Evolutionary conservation across 2,329 filamentous ascomycete genomes (phyloP).

Genomic region (Penicillium crustosum): DNA sequence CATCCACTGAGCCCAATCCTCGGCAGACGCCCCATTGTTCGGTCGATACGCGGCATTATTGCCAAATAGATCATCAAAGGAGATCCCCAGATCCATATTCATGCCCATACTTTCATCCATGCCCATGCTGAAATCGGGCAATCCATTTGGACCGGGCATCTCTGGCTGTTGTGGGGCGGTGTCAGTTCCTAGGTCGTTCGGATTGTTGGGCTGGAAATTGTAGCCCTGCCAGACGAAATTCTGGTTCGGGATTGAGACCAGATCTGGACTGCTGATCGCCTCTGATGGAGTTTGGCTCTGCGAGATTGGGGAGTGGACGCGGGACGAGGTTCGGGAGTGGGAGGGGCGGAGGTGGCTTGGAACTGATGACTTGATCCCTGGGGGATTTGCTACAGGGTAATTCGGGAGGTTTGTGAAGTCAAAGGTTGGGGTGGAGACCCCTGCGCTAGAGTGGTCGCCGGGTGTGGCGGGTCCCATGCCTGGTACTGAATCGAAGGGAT

Average conservation of each 20-base stretch:
- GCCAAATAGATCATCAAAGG: conserved; percentile 45
- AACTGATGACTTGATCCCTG: conserved; percentile 28
- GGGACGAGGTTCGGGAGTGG: conserved; percentile 28
- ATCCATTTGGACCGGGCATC: conserved; percentile 19
- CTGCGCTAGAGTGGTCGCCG: conserved; percentile 17
- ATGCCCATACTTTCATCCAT: conserved; percentile 32
- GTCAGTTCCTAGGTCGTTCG: conserved; percentile 16
- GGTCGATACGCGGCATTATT: conserved; percentile 31
- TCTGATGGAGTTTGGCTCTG: conserved; percentile 36
- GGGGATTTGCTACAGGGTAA: conserved; percentile 23
- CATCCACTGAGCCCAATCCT: conserved; percentile 45
- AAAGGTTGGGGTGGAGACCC: conserved; percentile 26
- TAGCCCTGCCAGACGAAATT: conserved; percentile 45
- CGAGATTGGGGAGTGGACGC: conserved; percentile 36
- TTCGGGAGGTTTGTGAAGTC: conserved; percentile 32
- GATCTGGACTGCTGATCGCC: conserved; percentile 40
- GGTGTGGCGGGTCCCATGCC: conserved; percentile 20
- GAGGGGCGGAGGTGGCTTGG: conserved; percentile 32
- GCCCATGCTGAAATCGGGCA: conserved; percentile 29
- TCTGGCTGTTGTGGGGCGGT: conserved; percentile 25
- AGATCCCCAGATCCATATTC: conserved; percentile 37
- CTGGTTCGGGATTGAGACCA: conserved; percentile 44
- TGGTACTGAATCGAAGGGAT: conserved; percentile 24
- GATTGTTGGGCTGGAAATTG: conserved; percentile 32
- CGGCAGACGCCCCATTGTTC: conserved; percentile 28